Evolutionary conservation across 345 rosid species (phyloP).

Genomic region (Salix suchowensis): DNA sequence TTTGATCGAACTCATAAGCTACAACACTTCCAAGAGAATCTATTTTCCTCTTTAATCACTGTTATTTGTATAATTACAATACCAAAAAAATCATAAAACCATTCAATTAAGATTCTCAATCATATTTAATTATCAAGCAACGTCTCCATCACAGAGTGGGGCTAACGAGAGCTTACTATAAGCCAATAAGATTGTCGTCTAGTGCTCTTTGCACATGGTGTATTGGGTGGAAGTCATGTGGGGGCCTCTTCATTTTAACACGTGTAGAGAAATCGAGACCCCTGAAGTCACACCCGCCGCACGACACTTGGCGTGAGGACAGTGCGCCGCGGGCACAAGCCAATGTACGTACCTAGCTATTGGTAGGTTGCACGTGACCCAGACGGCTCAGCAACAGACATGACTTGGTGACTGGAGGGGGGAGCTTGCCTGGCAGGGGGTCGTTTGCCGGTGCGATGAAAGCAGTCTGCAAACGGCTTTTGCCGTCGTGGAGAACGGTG

Average conservation of each 20-base stretch:
- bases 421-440: neutral
- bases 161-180: neutral
- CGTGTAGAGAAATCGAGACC: neutral
- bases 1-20: no score
- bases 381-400: neutral
- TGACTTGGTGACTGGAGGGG: neutral
- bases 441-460: neutral
- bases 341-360: neutral
- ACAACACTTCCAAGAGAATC: neutral
- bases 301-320: conserved; percentile 31
- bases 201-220: conserved; percentile 28
- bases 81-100: neutral
- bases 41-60: neutral
- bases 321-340: conserved; percentile 36
- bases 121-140: no score
- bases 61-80: no score
- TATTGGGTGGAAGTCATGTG: conserved; percentile 29
- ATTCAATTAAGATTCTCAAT: no score
- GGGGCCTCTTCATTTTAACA: conserved; percentile 2
- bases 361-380: conserved; percentile 31
- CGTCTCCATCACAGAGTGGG: neutral
- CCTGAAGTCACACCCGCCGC: neutral
- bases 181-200: conserved; percentile 21
- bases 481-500: neutral
- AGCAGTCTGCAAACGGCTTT: conserved; percentile 3